Evolutionary conservation across 2,329 filamentous ascomycete species (phyloP).

Genomic region (Trichothecium roseum): DNA sequence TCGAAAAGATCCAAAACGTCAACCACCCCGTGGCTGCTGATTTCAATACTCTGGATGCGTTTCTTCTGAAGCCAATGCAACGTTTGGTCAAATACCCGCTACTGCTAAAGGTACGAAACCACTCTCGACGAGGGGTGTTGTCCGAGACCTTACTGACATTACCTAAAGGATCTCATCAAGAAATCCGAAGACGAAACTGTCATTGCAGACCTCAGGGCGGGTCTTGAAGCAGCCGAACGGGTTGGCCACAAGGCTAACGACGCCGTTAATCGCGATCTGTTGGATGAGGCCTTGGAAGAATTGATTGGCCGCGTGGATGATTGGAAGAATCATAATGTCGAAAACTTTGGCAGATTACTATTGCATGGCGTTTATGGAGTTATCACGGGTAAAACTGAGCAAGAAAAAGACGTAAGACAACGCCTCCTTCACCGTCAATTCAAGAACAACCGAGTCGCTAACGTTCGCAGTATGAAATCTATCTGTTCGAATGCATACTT

Average conservation of each 20-base stretch:
- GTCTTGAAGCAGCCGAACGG: conserved; percentile 72
- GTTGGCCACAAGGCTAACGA: conserved; percentile 81
- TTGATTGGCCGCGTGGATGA: conserved; percentile 79
- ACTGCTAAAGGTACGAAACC: conserved; percentile 59
- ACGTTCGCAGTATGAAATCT: conserved; percentile 88
- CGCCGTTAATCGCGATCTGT: conserved; percentile 78
- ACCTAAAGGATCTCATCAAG: conserved; percentile 67
- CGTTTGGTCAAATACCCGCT: conserved; percentile 90
- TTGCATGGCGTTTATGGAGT: conserved; percentile 88
- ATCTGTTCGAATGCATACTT: conserved; percentile 89
- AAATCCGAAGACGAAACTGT: conserved; percentile 67
- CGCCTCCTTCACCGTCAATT: no score
- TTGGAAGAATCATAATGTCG: conserved; percentile 88
- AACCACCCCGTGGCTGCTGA: conserved; percentile 75
- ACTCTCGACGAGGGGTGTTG: no score
- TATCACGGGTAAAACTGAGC: conserved; percentile 78
- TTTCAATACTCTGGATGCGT: conserved; percentile 80
- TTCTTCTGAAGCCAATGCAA: conserved; percentile 94
- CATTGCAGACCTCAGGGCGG: conserved; percentile 61
- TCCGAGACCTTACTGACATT: no score
- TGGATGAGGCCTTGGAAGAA: conserved; percentile 75
- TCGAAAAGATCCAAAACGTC: conserved; percentile 73
- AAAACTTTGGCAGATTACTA: conserved; percentile 82
- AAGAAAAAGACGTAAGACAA: conserved; percentile 72
- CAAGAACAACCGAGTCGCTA: no score